These are phyloP conservation scores for Diaporthe longicolla DNA, from an alignment of 2,329 filamentous ascomycete species.

Conservation along the genomic window DNA sequence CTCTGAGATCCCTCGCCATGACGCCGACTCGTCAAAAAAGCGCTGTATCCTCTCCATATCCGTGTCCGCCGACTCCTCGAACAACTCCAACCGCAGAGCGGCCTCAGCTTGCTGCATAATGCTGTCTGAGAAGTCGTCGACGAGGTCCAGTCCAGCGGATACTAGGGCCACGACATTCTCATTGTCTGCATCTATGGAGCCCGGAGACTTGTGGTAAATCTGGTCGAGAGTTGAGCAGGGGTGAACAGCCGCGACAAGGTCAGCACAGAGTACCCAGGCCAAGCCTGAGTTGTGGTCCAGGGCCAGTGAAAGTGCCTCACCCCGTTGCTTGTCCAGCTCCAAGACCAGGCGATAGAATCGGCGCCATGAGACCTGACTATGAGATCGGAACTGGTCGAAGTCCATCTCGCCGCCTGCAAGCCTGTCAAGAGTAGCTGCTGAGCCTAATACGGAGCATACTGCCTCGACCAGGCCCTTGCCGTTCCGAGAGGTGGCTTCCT, in stretches of 20 bases:
- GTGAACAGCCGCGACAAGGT: slow-evolving; percentile 83
- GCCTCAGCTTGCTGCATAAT: slow-evolving; percentile 77
- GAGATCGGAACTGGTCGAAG: slow-evolving; percentile 79
- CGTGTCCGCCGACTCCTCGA: slow-evolving; percentile 78
- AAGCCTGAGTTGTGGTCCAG: slow-evolving; percentile 79
- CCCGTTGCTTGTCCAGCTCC: slow-evolving; percentile 88
- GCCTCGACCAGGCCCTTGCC: slow-evolving; percentile 78
- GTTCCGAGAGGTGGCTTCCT: slow-evolving; percentile 58
- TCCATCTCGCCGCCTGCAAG: slow-evolving; percentile 76
- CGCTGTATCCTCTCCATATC: slow-evolving; percentile 81
- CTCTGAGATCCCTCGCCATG: slow-evolving; percentile 84
- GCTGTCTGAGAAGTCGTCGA: slow-evolving; percentile 77
- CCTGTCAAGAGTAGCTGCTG: slow-evolving; percentile 76
- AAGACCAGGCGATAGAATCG: slow-evolving; percentile 88
- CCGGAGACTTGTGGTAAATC: slow-evolving; percentile 68
- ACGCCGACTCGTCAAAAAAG: slow-evolving; percentile 84
- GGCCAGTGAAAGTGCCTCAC: slow-evolving; percentile 83
- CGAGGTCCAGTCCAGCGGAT: slow-evolving; percentile 77
- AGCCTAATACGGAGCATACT: slow-evolving; percentile 79
- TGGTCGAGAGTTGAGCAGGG: slow-evolving; percentile 84
- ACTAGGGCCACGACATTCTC: slow-evolving; percentile 74
- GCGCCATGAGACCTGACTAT: slow-evolving; percentile 88
- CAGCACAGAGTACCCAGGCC: slow-evolving; percentile 88
- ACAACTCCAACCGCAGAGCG: slow-evolving; percentile 79
- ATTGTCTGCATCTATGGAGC: slow-evolving; percentile 63